Base-by-base conservation (phyloP, 192 early-diverging fungal genomes). In the Backusella luteola region DNA sequence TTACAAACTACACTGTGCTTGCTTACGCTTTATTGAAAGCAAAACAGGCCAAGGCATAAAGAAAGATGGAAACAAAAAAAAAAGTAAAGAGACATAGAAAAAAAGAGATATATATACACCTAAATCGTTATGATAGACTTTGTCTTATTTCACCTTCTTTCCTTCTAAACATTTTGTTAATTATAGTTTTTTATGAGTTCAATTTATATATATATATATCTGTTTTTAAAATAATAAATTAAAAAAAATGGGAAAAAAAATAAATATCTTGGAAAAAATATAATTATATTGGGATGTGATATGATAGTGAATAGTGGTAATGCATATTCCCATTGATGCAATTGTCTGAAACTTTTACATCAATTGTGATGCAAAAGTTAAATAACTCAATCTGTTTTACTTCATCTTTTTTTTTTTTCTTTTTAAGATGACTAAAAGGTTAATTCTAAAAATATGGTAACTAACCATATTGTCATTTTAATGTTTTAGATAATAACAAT, bases 1-100 rank as follows among this genome's bases (percentile, higher is more conserved):
- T 97, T 73, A 91, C 90, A 21, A 81, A 83, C 32, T 93, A 92
- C 77, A 93, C 93, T 3, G 53, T 59, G 17, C 7, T 59, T 59
- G 53, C 53, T 59, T 59, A 23, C 8, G 53, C 53, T 59, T 59
- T 59, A 59, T 59, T 59, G 53, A 59, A 26, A 59, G 53, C 53
- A 21, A 21, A 26, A 23, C 53, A 59, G 17, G 11, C n/a, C 53
- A 59, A 59, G 53, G 53, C 53, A 59, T 59, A 59, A 59, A 59
- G 23, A 59, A 23, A 26, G 53, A 59, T 21, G 29, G 23, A 59
- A 26, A 59, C 17, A n/a, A 2, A 53, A 23, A 21, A 59, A 59
- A 59, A 59, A 59, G n/a, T 11, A 59, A 29, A 23, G 53, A 59
- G 23, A 59, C 23, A 59, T 59, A 59, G 23, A 59, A 23, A 21